phyloP scores from a whole-genome alignment of 768 basidiomycete species.

The Leucocoprinus sp. region DNA sequence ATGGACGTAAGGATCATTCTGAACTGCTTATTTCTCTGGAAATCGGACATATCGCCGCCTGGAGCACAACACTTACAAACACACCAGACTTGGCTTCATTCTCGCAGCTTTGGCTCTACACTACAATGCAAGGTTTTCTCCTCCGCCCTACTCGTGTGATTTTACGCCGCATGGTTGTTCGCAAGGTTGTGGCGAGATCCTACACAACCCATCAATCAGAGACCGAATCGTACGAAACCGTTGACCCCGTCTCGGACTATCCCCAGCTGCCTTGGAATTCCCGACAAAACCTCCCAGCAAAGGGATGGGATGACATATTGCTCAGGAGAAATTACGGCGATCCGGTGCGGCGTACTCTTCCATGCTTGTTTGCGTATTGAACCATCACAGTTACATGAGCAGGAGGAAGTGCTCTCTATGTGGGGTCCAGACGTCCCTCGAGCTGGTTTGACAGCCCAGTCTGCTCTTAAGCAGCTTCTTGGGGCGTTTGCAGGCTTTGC shows the following conservation, averaged over 20 bases:
- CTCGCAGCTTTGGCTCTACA: neutral
- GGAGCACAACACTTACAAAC: neutral
- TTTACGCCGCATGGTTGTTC: conserved; percentile 10
- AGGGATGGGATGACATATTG: conserved; percentile 70
- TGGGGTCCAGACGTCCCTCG: conserved; percentile 78
- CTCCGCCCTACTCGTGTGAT: conserved; percentile 31
- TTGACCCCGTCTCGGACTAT: conserved; percentile 64
- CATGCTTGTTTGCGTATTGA: conserved; percentile 6
- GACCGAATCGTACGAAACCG: conserved; percentile 10
- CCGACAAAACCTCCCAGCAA: conserved; percentile 52
- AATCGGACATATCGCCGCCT: conserved; percentile 7
- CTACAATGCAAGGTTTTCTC: conserved; percentile 19
- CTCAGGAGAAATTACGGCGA: conserved; percentile 79
- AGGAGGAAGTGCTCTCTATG: conserved; percentile 77
- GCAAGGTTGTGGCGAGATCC: conserved; percentile 15
- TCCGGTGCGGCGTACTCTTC: conserved; percentile 32
- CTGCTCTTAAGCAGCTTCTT: conserved; percentile 57
- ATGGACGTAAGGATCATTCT: conserved; percentile 9
- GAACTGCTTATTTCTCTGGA: neutral
- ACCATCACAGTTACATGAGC: conserved; percentile 58
- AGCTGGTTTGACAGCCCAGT: conserved; percentile 37
- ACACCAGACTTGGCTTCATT: neutral
- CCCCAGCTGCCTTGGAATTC: conserved; percentile 64
- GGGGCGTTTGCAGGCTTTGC: conserved; percentile 57
- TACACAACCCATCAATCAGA: conserved; percentile 25